These are phyloP conservation scores for Ceratobasidium sp. DNA, from an alignment of 1,284 basidiomycete species.

Conservation along the genomic window DNA sequence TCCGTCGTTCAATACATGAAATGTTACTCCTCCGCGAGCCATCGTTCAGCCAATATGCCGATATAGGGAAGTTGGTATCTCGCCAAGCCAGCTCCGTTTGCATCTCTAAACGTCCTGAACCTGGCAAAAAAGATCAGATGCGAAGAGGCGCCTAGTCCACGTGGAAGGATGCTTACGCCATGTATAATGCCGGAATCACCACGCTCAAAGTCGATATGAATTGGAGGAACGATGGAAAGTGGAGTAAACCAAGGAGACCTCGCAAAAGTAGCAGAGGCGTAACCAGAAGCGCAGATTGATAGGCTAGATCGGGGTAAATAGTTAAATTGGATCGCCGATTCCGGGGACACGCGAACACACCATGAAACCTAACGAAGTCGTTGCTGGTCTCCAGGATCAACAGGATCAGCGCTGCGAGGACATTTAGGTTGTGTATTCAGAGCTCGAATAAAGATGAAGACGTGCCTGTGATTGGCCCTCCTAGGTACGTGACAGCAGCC, in stretches of 20 bases:
- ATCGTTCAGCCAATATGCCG: slow-evolving; percentile 77
- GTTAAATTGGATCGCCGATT: background rate
- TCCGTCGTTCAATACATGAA: slow-evolving; percentile 10
- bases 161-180: slow-evolving; percentile 65
- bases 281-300: slow-evolving; percentile 81
- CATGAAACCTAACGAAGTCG: slow-evolving; percentile 85
- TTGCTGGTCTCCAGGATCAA: slow-evolving; percentile 84
- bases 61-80: slow-evolving; percentile 76
- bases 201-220: slow-evolving; percentile 65
- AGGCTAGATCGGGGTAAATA: slow-evolving; percentile 64
- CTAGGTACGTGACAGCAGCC: slow-evolving; percentile 75
- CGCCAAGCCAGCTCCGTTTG: slow-evolving; percentile 66
- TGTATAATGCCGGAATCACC: slow-evolving; percentile 62
- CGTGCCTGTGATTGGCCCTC: slow-evolving; percentile 82
- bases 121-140: slow-evolving; percentile 57
- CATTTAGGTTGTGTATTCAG: slow-evolving; percentile 13
- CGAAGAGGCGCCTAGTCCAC: background rate
- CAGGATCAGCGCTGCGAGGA: slow-evolving; percentile 70
- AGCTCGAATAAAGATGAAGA: slow-evolving; percentile 32
- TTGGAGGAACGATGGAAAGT: slow-evolving; percentile 63
- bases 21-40: slow-evolving; percentile 77
- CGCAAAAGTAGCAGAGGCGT: slow-evolving; percentile 74
- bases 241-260: slow-evolving; percentile 69
- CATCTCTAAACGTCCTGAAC: slow-evolving; percentile 75
- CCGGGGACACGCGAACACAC: slow-evolving; percentile 61